These are phyloP conservation scores for Boeremia exigua DNA, from an alignment of 2,329 filamentous ascomycete genomes.

Conservation along the genomic window DNA sequence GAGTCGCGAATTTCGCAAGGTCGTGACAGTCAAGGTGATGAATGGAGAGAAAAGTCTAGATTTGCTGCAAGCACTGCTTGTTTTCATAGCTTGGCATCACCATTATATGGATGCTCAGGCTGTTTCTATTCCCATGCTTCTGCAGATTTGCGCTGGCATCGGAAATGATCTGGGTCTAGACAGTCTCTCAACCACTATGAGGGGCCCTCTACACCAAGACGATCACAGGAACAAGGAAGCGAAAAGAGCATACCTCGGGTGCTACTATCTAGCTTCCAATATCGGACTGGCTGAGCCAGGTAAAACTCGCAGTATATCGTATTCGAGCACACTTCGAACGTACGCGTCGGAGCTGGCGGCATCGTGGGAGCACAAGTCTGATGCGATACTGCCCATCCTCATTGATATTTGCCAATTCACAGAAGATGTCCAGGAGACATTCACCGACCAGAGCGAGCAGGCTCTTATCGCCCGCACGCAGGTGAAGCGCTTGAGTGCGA, in stretches of 20 bases:
- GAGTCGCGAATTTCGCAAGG: constrained; percentile 46
- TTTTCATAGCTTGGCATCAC: constrained; percentile 48
- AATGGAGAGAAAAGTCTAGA: constrained; percentile 46
- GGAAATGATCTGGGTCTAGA: constrained; percentile 42
- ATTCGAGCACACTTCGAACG: constrained; percentile 35
- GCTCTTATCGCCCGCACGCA: constrained; percentile 41
- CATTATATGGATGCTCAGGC: constrained; percentile 46
- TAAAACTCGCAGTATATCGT: constrained; percentile 32
- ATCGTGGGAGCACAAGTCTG: constrained; percentile 39
- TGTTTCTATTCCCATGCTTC: constrained; percentile 42
- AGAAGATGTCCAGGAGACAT: constrained; percentile 46
- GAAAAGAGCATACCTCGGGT: constrained; percentile 45
- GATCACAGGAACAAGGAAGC: constrained; percentile 36
- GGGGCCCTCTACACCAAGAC: constrained; percentile 29
- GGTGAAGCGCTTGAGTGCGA: constrained; percentile 41
- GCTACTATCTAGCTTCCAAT: constrained; percentile 43
- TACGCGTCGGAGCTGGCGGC: constrained; percentile 43
- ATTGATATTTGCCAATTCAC: constrained; percentile 44
- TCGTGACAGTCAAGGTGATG: constrained; percentile 44
- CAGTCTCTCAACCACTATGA: constrained; percentile 25
- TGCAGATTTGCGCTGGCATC: constrained; percentile 43
- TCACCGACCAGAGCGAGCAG: constrained; percentile 34
- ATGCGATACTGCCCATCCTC: constrained; percentile 38
- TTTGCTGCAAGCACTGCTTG: constrained; percentile 39
- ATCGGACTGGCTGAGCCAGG: constrained; percentile 34